Conservation (phyloP, 2,329 filamentous ascomycete species). For the Penicillium carneum region DNA sequence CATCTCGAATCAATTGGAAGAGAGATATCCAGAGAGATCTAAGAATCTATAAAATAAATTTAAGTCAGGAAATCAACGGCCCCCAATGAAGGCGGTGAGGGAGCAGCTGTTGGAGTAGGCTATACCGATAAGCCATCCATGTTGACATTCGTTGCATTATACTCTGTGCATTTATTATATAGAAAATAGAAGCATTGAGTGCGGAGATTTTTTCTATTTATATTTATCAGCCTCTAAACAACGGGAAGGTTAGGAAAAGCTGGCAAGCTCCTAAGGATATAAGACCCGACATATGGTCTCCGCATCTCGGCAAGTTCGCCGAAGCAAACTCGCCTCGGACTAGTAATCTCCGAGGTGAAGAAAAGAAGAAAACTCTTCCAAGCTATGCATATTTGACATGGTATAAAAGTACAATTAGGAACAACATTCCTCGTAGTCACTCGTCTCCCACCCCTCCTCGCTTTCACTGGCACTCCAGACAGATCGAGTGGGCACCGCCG, state of each 20-base stretch:
- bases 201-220: not conserved
- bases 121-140: not conserved
- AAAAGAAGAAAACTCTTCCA: not conserved
- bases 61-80: constrained; percentile 19
- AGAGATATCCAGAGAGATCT: constrained; percentile 4
- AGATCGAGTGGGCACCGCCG: constrained; percentile 26
- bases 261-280: not conserved
- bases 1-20: constrained; percentile 61
- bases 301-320: constrained; percentile 17
- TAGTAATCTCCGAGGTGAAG: not conserved
- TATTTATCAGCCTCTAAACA: not conserved
- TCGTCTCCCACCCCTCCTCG: constrained; percentile 47
- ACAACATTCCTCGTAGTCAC: constrained; percentile 30
- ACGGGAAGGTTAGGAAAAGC: not conserved
- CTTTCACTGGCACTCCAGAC: constrained; percentile 49
- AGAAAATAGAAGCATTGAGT: too few species aligned
- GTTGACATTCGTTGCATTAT: not conserved
- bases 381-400: constrained; percentile 7
- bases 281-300: constrained; percentile 6
- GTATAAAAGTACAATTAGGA: constrained; percentile 8
- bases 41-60: constrained; percentile 10
- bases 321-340: not conserved
- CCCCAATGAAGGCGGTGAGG: constrained; percentile 31
- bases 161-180: not conserved
- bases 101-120: constrained; percentile 18